Conservation (phyloP, 495 filamentous ascomycete species). For the Penicillium salamii region DNA sequence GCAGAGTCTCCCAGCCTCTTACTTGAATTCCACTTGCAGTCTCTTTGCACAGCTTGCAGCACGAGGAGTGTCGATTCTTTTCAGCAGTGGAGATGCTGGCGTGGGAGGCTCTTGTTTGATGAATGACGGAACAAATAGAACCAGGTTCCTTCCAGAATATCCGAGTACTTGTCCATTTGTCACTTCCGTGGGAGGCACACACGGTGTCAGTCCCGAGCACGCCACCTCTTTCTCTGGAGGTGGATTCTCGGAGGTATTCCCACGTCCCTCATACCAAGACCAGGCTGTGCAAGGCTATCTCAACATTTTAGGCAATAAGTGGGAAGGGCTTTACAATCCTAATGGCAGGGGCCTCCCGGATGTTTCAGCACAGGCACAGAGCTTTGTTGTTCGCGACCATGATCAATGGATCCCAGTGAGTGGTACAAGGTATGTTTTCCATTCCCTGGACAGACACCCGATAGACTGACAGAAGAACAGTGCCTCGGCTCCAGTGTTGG, state of each 20-base stretch:
- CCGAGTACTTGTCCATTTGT: constrained; percentile 81
- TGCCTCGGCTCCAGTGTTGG: constrained; percentile 53
- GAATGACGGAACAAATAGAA: constrained; percentile 62
- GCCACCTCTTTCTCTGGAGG: constrained; percentile 60
- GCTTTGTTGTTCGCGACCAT: constrained; percentile 41
- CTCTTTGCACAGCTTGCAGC: constrained; percentile 70
- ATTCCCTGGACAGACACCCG: not conserved
- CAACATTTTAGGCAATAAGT: constrained; percentile 32
- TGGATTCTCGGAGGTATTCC: constrained; percentile 71
- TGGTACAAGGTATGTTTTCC: constrained; percentile 41
- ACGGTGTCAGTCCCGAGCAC: constrained; percentile 49
- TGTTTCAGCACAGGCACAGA: constrained; percentile 53
- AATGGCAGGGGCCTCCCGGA: constrained; percentile 72
- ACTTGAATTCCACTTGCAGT: constrained; percentile 65
- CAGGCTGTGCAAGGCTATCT: constrained; percentile 56
- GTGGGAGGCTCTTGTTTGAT: constrained; percentile 57
- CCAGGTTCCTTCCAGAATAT: constrained; percentile 64
- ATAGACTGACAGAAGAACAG: constrained; percentile 21
- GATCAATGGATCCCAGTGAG: constrained; percentile 29
- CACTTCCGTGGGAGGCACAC: constrained; percentile 71
- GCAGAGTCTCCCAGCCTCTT: constrained; percentile 52
- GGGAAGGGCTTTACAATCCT: constrained; percentile 50
- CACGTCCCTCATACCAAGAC: constrained; percentile 63
- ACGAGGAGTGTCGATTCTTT: constrained; percentile 69
- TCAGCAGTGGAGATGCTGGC: constrained; percentile 70